A percentile compares a stretch with the other conserved stretches of the same genome.
phyloP scores from a whole-genome alignment of 495 filamentous ascomycete genomes.

The Massariosphaeria phaeospora region DNA sequence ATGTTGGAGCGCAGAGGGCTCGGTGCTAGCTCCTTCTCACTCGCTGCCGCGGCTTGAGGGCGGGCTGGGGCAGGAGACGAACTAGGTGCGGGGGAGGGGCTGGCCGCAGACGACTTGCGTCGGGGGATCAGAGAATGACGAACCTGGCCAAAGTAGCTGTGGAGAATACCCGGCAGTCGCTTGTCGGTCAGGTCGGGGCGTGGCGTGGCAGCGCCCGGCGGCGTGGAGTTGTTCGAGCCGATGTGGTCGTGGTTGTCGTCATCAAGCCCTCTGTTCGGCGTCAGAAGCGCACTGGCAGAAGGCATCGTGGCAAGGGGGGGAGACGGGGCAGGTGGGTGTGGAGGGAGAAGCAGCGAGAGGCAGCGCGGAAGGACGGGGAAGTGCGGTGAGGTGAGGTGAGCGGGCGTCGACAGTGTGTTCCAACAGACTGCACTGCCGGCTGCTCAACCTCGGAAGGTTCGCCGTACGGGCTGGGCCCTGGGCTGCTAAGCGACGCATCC shows the following conservation, averaged over 20 bases:
- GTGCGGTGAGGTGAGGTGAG: background rate
- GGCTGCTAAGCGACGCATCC: no score
- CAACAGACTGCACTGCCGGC: background rate
- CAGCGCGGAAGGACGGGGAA: slow-evolving; percentile 1
- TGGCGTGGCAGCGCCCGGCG: slow-evolving; percentile 74
- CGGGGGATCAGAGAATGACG: slow-evolving; percentile 51
- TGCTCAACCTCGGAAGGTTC: no score
- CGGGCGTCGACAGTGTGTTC: background rate
- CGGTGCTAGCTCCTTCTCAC: slow-evolving; percentile 29
- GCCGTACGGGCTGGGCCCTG: no score
- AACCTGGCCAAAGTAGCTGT: slow-evolving; percentile 96
- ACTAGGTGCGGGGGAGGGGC: slow-evolving; percentile 33
- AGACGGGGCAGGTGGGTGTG: background rate
- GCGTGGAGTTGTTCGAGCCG: slow-evolving; percentile 70
- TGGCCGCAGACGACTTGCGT: slow-evolving; percentile 34
- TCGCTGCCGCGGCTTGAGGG: background rate
- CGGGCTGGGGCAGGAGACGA: slow-evolving; percentile 11
- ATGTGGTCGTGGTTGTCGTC: slow-evolving; percentile 72
- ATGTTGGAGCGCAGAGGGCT: slow-evolving; percentile 52
- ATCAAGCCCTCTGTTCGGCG: slow-evolving; percentile 26
- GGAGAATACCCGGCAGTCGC: slow-evolving; percentile 80
- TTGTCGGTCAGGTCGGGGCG: slow-evolving; percentile 86
- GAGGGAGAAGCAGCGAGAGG: slow-evolving; percentile 7
- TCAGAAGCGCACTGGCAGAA: slow-evolving; percentile 32
- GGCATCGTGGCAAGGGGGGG: slow-evolving; percentile 27